These are phyloP conservation scores for Ceratocystis cacaofunesta DNA, from an alignment of 2,329 filamentous ascomycete species.

Conservation along the genomic window DNA sequence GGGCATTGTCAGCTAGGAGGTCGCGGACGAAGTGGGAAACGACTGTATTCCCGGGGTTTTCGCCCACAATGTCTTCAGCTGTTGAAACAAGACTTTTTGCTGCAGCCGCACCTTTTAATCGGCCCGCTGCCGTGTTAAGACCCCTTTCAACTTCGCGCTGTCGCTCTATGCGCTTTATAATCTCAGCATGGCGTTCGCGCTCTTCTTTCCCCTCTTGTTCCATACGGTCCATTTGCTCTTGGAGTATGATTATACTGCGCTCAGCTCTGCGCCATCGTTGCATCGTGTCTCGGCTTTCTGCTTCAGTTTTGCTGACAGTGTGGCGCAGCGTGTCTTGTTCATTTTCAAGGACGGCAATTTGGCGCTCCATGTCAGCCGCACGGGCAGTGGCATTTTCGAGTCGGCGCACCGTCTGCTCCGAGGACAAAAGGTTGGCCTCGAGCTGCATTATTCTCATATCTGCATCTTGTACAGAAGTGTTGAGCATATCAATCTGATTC, in stretches of 20 bases:
- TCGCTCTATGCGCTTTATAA: conserved; percentile 69
- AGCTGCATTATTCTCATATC: conserved; percentile 66
- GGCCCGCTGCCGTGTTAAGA: conserved; percentile 61
- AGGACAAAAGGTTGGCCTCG: conserved; percentile 59
- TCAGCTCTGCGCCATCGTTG: conserved; percentile 79
- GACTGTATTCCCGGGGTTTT: conserved; percentile 33
- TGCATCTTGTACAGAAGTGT: conserved; percentile 62
- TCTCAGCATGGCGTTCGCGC: conserved; percentile 63
- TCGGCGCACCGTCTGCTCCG: conserved; percentile 61
- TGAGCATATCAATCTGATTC: conserved; percentile 72
- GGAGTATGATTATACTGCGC: conserved; percentile 58
- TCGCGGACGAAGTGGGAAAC: conserved; percentile 96
- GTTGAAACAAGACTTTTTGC: conserved; percentile 38
- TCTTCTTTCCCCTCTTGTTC: conserved; percentile 72
- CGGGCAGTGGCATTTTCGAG: conserved; percentile 59
- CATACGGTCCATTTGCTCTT: conserved; percentile 78
- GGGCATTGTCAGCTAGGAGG: conserved; percentile 88
- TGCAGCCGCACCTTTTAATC: conserved; percentile 68
- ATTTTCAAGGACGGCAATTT: conserved; percentile 62
- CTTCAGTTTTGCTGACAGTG: conserved; percentile 49
- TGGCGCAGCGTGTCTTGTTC: conserved; percentile 64
- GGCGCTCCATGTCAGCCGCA: conserved; percentile 64
- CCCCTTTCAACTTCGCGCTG: conserved; percentile 71
- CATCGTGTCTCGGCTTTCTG: conserved; percentile 64
- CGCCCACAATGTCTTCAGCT: conserved; percentile 19